A percentile compares a stretch with the other conserved stretches of the same genome.
Conservation (phyloP, 2,329 filamentous ascomycete species). For the Eurotiales sp. region DNA sequence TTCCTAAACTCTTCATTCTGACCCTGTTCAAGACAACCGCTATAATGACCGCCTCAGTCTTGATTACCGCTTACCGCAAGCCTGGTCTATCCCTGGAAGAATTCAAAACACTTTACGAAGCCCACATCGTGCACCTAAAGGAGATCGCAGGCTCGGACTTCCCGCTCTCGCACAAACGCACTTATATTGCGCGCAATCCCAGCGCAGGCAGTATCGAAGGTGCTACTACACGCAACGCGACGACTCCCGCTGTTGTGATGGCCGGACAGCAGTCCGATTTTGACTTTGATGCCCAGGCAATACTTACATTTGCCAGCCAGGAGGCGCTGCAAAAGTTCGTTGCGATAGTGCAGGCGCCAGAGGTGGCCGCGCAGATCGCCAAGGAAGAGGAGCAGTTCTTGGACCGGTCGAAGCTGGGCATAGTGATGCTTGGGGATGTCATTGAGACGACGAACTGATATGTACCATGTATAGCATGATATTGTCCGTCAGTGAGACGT, state of each 20-base stretch:
- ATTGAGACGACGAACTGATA: neutral
- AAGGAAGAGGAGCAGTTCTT: slow-evolving; percentile 23
- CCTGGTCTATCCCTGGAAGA: slow-evolving; percentile 19
- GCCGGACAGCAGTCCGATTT: slow-evolving; percentile 20
- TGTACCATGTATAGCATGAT: neutral
- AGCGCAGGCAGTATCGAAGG: slow-evolving; percentile 5
- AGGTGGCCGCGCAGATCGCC: slow-evolving; percentile 18
- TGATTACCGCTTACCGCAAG: slow-evolving; percentile 19
- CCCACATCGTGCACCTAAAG: slow-evolving; percentile 20
- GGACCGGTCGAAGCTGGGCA: slow-evolving; percentile 18
- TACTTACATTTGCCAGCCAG: slow-evolving; percentile 20
- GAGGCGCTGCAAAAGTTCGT: slow-evolving; percentile 17
- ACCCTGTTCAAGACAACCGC: too few species aligned
- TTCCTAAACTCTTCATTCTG: too few species aligned
- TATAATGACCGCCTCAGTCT: too few species aligned
- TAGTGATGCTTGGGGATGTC: slow-evolving; percentile 7
- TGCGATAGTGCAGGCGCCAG: slow-evolving; percentile 17
- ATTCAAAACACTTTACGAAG: slow-evolving; percentile 23
- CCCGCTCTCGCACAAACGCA: slow-evolving; percentile 20
- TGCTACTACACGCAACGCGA: slow-evolving; percentile 16
- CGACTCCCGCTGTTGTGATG: slow-evolving; percentile 17
- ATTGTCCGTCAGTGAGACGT: too few species aligned
- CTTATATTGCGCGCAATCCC: slow-evolving; percentile 20
- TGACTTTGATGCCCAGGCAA: slow-evolving; percentile 20
- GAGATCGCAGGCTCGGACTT: slow-evolving; percentile 19